Percentiles rank a stretch among this genome's conserved stretches.
These are phyloP conservation scores for Serendipita sp. DNA, from an alignment of 768 basidiomycete species.

Conservation along the genomic window DNA sequence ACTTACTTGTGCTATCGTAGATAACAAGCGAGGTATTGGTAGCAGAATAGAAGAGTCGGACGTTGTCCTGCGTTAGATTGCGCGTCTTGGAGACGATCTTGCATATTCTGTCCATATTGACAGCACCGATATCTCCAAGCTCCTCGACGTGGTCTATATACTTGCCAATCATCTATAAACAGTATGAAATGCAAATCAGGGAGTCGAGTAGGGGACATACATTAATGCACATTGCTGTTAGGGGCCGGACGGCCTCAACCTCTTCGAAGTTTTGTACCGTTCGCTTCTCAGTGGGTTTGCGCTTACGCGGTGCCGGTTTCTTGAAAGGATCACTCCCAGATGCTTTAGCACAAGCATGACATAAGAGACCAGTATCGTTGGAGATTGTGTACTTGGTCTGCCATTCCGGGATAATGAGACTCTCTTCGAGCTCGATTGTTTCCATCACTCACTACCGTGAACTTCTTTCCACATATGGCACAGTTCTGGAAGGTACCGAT, in stretches of 20 bases:
- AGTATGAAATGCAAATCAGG: slow-evolving; percentile 6
- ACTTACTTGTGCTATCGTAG: slow-evolving; percentile 82
- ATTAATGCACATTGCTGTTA: slow-evolving; percentile 70
- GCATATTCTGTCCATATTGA: slow-evolving; percentile 74
- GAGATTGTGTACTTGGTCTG: slow-evolving; percentile 82
- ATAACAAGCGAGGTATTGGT: slow-evolving; percentile 51
- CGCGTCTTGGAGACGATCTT: slow-evolving; percentile 71
- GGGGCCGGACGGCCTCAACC: slow-evolving; percentile 43
- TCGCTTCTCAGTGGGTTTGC: slow-evolving; percentile 47
- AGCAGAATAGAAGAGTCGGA: slow-evolving; percentile 66
- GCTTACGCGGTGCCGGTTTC: slow-evolving; percentile 49
- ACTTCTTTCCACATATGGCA: slow-evolving; percentile 65
- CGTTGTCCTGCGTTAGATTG: slow-evolving; percentile 67
- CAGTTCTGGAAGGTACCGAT: slow-evolving; percentile 71
- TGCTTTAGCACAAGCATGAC: slow-evolving; percentile 67
- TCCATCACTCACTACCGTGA: slow-evolving; percentile 61
- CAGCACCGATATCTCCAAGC: slow-evolving; percentile 68
- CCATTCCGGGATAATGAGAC: background rate
- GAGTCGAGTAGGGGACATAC: slow-evolving; percentile 24
- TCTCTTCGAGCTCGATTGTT: background rate
- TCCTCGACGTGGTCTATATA: slow-evolving; percentile 84
- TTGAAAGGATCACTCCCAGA: slow-evolving; percentile 77
- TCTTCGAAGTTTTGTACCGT: slow-evolving; percentile 50
- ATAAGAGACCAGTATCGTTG: slow-evolving; percentile 63
- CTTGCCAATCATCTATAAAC: slow-evolving; percentile 55